A percentile compares a stretch with the other conserved stretches of the same genome.
These are phyloP conservation scores for Leccinum huronense DNA, from an alignment of 1,284 basidiomycete species.

Conservation along the genomic window DNA sequence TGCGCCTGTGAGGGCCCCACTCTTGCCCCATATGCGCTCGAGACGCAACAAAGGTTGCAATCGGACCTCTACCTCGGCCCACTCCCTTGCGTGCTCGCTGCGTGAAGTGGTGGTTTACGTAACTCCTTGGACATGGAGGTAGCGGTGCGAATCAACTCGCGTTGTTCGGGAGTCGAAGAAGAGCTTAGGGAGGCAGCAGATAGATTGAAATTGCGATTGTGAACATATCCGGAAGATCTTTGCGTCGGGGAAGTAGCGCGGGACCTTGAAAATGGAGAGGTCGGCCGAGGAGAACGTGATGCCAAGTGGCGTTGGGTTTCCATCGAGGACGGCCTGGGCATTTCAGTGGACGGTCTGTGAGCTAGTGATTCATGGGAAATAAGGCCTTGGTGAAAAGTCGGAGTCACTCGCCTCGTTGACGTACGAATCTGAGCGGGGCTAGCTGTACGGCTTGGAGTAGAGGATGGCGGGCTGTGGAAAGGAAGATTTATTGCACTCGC, in stretches of 20 bases:
- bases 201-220: constrained; percentile 52
- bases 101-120: constrained; percentile 52
- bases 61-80: constrained; percentile 72
- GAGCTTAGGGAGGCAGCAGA: constrained; percentile 52
- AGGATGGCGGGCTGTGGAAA: constrained; percentile 34
- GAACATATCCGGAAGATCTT: constrained; percentile 46
- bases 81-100: constrained; percentile 51
- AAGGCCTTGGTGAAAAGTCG: constrained; percentile 34
- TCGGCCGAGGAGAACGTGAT: constrained; percentile 39
- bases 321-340: constrained; percentile 31
- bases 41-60: constrained; percentile 58
- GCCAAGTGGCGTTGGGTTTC: constrained; percentile 33
- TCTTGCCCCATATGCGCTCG: constrained; percentile 70
- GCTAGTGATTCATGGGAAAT: constrained; percentile 33
- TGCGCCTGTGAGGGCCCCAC: constrained; percentile 38
- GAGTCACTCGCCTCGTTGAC: constrained; percentile 32
- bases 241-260: constrained; percentile 41
- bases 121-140: constrained; percentile 63
- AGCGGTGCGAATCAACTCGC: constrained; percentile 63
- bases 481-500: constrained; percentile 44
- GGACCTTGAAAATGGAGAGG: constrained; percentile 28
- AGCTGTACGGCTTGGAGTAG: constrained; percentile 38
- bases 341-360: constrained; percentile 32
- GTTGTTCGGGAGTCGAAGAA: constrained; percentile 49
- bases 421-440: constrained; percentile 45